These are phyloP conservation scores for Magnaporthales sp. DNA, from an alignment of 2,329 filamentous ascomycete species.

Conservation along the genomic window DNA sequence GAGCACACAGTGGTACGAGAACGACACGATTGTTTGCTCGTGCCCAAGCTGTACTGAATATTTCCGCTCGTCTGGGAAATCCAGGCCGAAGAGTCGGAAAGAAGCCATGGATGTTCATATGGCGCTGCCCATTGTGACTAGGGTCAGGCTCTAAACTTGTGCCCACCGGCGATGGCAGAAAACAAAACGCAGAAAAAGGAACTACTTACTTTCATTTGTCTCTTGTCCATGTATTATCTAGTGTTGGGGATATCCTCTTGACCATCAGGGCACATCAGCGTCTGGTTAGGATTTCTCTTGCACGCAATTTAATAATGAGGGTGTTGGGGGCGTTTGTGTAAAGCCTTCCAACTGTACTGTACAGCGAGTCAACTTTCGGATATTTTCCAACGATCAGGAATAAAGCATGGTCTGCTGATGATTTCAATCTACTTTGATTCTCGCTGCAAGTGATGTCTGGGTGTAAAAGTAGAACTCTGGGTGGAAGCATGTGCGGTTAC, in stretches of 20 bases:
- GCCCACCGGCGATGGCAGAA: not conserved
- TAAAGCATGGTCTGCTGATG: not conserved
- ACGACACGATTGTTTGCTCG: not conserved
- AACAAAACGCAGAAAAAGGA: not conserved
- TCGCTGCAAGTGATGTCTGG: not conserved
- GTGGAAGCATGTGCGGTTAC: not conserved
- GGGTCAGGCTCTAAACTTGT: not conserved
- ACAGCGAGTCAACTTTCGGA: not conserved
- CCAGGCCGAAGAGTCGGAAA: not conserved
- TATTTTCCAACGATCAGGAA: not conserved
- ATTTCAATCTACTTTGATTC: not conserved
- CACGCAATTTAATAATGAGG: not conserved
- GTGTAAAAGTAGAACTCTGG: not conserved
- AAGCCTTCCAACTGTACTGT: not conserved
- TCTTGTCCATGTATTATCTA: not conserved
- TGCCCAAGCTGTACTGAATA: not conserved
- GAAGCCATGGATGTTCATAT: not conserved
- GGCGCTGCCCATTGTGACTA: not conserved
- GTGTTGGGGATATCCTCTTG: not conserved
- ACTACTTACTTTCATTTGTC: not conserved
- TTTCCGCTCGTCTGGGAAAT: not conserved
- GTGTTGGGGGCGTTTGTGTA: not conserved
- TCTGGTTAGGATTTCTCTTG: not conserved
- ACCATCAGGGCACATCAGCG: not conserved
- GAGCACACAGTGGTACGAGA: not conserved